Evolutionary conservation across 345 rosid genomes (phyloP).

Genomic region (Eucalyptus sp.): DNA sequence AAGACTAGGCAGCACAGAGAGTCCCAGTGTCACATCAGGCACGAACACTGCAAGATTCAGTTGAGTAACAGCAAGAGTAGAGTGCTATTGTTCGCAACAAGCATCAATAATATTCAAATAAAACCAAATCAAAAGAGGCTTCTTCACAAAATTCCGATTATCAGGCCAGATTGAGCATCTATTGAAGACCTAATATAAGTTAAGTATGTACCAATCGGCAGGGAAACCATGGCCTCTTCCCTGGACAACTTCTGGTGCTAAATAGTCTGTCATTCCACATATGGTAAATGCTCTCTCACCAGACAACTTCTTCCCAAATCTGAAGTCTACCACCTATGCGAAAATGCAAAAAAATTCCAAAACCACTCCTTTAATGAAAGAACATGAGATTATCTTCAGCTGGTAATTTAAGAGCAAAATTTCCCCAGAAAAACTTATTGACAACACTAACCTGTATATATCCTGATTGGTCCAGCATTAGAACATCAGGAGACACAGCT

Average conservation of each 20-base stretch:
- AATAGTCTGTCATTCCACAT: conserved; percentile 74
- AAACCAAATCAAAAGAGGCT: neutral
- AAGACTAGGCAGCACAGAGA: neutral
- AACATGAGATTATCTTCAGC: neutral
- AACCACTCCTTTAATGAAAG: too few relatives aligned
- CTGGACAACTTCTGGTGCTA: conserved; percentile 86
- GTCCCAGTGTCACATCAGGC: neutral
- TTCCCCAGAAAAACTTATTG: neutral
- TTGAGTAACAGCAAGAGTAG: neutral
- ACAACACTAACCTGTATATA: conserved; percentile 51
- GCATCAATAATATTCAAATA: neutral
- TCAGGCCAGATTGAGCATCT: neutral
- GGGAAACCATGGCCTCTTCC: conserved; percentile 84
- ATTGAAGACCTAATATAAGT: neutral
- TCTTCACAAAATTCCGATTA: neutral
- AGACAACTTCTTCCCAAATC: conserved; percentile 66
- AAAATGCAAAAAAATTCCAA: neutral
- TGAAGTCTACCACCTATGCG: conserved; percentile 65
- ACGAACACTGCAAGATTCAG: neutral
- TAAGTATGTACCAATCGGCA: conserved; percentile 66
- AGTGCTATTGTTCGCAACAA: neutral
- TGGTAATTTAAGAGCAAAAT: neutral
- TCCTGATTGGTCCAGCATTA: conserved; percentile 85
- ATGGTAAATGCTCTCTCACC: conserved; percentile 73
- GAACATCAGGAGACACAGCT: conserved; percentile 73